Evolutionary conservation across 306 rosid species (phyloP).

Genomic region (Prunus mume): DNA sequence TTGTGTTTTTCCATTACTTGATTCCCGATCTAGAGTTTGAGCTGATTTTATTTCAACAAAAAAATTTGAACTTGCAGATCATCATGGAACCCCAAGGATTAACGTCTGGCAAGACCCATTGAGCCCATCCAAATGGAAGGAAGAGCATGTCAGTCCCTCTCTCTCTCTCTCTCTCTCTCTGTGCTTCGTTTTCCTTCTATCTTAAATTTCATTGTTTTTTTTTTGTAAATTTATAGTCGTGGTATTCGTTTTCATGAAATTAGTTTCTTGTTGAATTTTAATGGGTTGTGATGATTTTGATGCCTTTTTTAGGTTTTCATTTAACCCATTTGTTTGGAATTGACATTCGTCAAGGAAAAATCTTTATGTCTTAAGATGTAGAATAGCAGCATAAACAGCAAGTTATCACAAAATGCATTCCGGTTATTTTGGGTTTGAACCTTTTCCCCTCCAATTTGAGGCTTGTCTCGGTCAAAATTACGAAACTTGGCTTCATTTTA

Average conservation of each 20-base stretch:
- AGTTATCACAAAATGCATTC: not conserved
- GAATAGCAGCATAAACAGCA: not conserved
- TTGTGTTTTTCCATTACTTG: not conserved
- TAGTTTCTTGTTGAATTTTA: not conserved
- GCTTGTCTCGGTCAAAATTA: not conserved
- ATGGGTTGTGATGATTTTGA: not conserved
- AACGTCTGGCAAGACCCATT: constrained; percentile 77
- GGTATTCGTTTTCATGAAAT: not conserved
- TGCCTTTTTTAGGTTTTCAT: not conserved
- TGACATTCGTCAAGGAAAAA: not conserved
- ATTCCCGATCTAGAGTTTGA: constrained; percentile 23
- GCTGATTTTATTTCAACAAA: not conserved
- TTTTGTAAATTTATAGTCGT: not conserved
- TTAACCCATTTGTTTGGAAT: not conserved
- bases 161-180: not conserved
- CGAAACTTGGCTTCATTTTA: not conserved
- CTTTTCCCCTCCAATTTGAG: too few relatives aligned
- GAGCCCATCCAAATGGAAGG: constrained; percentile 98
- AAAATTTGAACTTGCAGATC: constrained; percentile 49
- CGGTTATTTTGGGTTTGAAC: not conserved
- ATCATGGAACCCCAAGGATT: constrained; percentile 76
- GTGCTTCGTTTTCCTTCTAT: not conserved
- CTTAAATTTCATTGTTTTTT: not conserved
- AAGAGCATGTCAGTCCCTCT: constrained; percentile 77
- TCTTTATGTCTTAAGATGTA: too few relatives aligned